Evolutionary conservation across 192 early-diverging fungal species (phyloP).

Genomic region (Nowakowskiella sp.): DNA sequence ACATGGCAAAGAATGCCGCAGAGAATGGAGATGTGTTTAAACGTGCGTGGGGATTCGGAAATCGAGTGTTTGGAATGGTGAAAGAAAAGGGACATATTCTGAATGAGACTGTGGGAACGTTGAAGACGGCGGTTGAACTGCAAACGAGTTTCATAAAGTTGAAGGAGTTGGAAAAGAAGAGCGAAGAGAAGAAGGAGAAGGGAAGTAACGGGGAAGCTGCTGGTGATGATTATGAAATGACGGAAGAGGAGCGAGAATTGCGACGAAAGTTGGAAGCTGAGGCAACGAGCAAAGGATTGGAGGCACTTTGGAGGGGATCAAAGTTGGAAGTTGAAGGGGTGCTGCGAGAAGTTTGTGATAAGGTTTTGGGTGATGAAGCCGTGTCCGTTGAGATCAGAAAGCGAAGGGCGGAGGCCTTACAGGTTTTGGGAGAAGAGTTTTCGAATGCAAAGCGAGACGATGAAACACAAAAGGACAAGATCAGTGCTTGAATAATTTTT

Average conservation of each 20-base stretch:
- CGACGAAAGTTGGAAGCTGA: conserved; percentile 39
- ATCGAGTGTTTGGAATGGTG: conserved; percentile 31
- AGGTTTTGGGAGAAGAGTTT: conserved; percentile 79
- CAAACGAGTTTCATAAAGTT: conserved; percentile 85
- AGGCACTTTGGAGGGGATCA: conserved; percentile 86
- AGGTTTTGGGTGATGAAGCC: conserved; percentile 61
- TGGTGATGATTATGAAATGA: conserved; percentile 31
- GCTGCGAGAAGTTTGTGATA: conserved; percentile 85
- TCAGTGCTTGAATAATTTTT: too few relatives aligned
- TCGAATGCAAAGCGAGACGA: conserved; percentile 59
- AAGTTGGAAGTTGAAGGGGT: conserved; percentile 94
- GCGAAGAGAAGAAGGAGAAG: conserved; percentile 56
- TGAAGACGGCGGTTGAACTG: conserved; percentile 87
- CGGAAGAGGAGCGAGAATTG: conserved; percentile 31
- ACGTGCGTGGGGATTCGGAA: conserved; percentile 38
- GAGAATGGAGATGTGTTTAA: conserved; percentile 46
- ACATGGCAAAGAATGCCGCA: conserved; percentile 49
- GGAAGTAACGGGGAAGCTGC: conserved; percentile 56
- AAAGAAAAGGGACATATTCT: conserved; percentile 90
- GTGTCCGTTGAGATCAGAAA: conserved; percentile 44
- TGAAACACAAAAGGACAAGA: conserved; percentile 4
- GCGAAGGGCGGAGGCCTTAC: conserved; percentile 72
- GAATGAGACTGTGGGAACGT: conserved; percentile 80
- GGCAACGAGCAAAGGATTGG: conserved; percentile 66
- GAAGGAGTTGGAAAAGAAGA: conserved; percentile 82